These are phyloP conservation scores for Coemansia pectinata DNA, from an alignment of 192 early-diverging fungal genomes.

Conservation along the genomic window DNA sequence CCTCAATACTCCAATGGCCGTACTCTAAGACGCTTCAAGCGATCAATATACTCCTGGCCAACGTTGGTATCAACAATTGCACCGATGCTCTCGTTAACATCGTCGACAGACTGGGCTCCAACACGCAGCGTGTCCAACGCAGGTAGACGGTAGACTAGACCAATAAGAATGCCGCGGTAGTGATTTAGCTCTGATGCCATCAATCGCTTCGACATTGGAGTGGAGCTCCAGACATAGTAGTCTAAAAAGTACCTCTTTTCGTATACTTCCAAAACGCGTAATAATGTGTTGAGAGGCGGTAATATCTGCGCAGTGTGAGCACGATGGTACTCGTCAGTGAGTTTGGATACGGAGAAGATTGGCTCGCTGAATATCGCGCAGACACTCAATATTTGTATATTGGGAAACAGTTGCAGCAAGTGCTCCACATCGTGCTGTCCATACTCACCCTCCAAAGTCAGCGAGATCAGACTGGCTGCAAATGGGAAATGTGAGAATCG, in stretches of 20 bases:
- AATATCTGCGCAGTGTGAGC: not conserved
- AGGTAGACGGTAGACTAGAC: not conserved
- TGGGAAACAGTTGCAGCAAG: conserved; percentile 1
- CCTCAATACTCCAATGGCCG: not conserved
- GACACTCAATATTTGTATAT: not conserved
- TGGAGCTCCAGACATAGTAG: not conserved
- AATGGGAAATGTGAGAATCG: not conserved
- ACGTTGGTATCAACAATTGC: not conserved
- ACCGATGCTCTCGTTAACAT: not conserved
- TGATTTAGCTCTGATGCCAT: not conserved
- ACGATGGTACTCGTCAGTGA: not conserved
- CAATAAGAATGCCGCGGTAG: not conserved
- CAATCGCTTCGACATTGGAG: not conserved
- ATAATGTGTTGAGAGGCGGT: not conserved
- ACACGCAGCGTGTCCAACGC: not conserved
- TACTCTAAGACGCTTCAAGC: not conserved
- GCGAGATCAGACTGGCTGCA: not conserved
- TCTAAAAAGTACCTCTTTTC: not conserved
- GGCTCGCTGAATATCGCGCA: not conserved
- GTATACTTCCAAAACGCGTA: not conserved
- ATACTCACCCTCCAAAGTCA: not conserved
- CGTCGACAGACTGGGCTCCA: not conserved
- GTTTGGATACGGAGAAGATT: not conserved
- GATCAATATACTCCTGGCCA: not conserved
- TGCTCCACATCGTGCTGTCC: too few relatives aligned